Evolutionary conservation across 2,329 filamentous ascomycete species (phyloP), one percentile per base, ranked within the genome.

Genomic region (Phyllosticta citrichinensis): DNA sequence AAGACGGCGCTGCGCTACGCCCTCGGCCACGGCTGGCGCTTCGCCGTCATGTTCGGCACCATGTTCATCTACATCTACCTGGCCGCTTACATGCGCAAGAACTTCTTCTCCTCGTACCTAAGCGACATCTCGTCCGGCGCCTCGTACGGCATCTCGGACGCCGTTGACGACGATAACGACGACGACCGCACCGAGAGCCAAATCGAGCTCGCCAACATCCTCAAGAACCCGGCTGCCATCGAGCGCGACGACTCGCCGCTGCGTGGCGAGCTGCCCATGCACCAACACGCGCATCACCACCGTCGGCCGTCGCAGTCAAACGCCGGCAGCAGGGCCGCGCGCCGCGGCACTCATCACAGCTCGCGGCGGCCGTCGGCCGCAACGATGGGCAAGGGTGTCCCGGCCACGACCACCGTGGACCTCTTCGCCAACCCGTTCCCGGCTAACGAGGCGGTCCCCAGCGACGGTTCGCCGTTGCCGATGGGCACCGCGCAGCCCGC

Each of bases 21-120:
- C 1, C 69, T 80, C 53, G 75, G 75, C 0, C 77, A 80, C 59
- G 76, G 74, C 51, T 79, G 77, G 77, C 74, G 77, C 11, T 73
- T 79, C 57, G 69, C 72, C 14, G 75, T 79, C 51, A 76, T 79
- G 55, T 64, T 75, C 52, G 65, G 66, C 8, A 76, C 75, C 1
- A 70, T 78, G 20, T 65, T 63, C 40, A 76, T 78, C 22, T 79
- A 79, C 62, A 66, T 71, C 2, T 78, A 76, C 58, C 71, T 80
- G 19, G 77, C 75, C 64, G 64, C 72, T 50, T 73, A 72, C 61
- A 68, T 76, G 52, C 54, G 52, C 8, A 35, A 51, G 8, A 53
- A 60, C 40, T 60, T 60, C 40, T 33, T 25, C 22, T 17, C 11
- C 2, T 54, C 50, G 51, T 52, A 33, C 11, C 33, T 2, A 19